These are phyloP conservation scores for Fistulifera solaris DNA, from an alignment of 108 stramenopile species.

Conservation along the genomic window DNA sequence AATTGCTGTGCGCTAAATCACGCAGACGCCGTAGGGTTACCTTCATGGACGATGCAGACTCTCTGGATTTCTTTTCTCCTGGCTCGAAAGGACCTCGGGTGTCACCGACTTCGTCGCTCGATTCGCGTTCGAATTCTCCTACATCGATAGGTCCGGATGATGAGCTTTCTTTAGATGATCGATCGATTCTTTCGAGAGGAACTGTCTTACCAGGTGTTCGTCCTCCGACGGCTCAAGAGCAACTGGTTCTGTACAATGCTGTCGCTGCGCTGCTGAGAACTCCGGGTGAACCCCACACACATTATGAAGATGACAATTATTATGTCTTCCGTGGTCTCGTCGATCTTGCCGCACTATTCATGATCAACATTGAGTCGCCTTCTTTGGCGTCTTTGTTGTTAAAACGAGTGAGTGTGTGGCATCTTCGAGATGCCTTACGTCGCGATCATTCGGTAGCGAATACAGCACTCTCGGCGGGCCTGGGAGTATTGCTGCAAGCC, in stretches of 20 bases:
- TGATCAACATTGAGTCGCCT: slow-evolving; percentile 39
- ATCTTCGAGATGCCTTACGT: slow-evolving; percentile 33
- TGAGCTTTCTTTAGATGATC: no score
- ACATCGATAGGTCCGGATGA: no score
- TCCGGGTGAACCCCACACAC: background rate
- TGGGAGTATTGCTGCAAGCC: background rate
- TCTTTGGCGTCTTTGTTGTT: slow-evolving; percentile 14
- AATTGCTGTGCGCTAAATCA: no score
- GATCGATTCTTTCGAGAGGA: no score
- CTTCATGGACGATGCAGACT: no score
- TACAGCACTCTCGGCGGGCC: background rate
- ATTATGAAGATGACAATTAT: slow-evolving; percentile 9
- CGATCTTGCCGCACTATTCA: slow-evolving; percentile 36
- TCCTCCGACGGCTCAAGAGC: slow-evolving; percentile 10
- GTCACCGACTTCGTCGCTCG: no score
- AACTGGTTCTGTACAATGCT: slow-evolving; percentile 15
- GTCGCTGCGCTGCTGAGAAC: slow-evolving; percentile 4
- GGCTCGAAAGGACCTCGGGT: no score
- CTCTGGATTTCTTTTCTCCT: no score
- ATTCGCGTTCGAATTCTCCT: no score
- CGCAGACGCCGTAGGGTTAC: no score
- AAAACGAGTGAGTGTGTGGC: slow-evolving; percentile 15
- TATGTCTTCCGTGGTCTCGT: slow-evolving; percentile 37
- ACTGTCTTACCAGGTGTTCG: background rate
- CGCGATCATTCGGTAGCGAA: background rate